phyloP scores from a whole-genome alignment of 129 eudicot species.

The Lactuca saligna region DNA sequence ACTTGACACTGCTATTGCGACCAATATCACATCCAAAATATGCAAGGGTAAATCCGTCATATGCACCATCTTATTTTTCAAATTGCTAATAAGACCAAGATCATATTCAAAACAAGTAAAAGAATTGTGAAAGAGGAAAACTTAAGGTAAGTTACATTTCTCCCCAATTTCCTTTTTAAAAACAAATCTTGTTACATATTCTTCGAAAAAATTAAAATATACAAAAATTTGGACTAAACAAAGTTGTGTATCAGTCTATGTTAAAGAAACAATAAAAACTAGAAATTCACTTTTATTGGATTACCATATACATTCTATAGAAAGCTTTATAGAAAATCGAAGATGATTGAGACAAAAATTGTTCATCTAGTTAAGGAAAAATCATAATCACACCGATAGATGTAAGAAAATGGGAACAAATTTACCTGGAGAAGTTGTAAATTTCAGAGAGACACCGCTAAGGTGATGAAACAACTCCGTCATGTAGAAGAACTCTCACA shows the following conservation, averaged over 20 bases:
- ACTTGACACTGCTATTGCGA: conserved; percentile 2
- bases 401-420: conserved; percentile 17
- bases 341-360: neutral
- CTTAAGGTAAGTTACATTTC: conserved; percentile 1
- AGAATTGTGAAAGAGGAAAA: neutral
- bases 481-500: neutral
- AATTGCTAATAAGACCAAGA: conserved; percentile 2
- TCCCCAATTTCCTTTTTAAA: conserved; percentile 13
- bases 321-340: neutral
- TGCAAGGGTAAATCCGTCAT: conserved; percentile 16
- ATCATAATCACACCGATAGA: neutral
- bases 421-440: conserved; percentile 25
- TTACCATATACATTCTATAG: conserved; percentile 13
- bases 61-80: conserved; percentile 7
- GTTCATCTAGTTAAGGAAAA: conserved; percentile 18
- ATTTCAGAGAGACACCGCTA: conserved; percentile 7
- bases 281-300: conserved; percentile 1
- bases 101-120: neutral
- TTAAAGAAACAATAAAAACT: conserved; percentile 4
- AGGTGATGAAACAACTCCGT: conserved; percentile 11
- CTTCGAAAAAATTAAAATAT: conserved; percentile 1
- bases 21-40: conserved; percentile 13
- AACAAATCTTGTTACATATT: conserved; percentile 13
- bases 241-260: neutral
- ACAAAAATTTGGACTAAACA: conserved; percentile 4